Base-by-base conservation (phyloP, 805 yeast species). In the Myxozyma neotropica region DNA sequence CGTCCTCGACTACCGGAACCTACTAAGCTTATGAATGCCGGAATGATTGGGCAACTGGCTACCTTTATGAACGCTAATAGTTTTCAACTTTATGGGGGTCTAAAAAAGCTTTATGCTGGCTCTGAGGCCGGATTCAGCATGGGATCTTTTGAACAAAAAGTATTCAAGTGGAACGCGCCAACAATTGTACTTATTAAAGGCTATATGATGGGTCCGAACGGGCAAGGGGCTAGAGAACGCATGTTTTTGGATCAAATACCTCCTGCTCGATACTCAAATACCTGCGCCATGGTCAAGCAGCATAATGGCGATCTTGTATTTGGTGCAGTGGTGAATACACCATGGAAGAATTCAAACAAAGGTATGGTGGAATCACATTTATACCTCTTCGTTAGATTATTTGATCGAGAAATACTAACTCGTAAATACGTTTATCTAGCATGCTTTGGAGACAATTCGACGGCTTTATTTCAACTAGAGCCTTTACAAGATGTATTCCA, bases 131-230 rank as follows among this genome's bases (percentile, higher is more conserved):
- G 98, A 1, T 93, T 88, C 71, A 89, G 96, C 0, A 89, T 92
- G 81, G 76, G 96, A 31, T 87, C 96, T 0, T 80, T 93, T 58
- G 96, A 92, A 73, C 81, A 86, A 57, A 89, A 86, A 63, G 87
- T 87, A 0, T 83, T 89, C 76, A 89, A 91, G 67, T 93, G 97
- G 96, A 84, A 83, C 66, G 94, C 96, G 0, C 96, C 97, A 0
- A 83, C 96, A 0, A 71, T 93, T 0, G 65, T 92, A 7, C 60
- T 92, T 0, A 76, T 93, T 0, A 80, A 83, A 2, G 98, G 97
- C 0, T 80, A 78, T 65, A 70, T 65, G 15, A 57, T 71, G 38
- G 35, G 64, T 4, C 57, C 54, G 3, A 55, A 52, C n/a, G 68
- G 71, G 6, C 53, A 51, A n/a, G 60, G 61, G 10, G 63, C 67